These are phyloP conservation scores for Colletotrichum filicis DNA, from an alignment of 2,329 filamentous ascomycete genomes.

Conservation along the genomic window DNA sequence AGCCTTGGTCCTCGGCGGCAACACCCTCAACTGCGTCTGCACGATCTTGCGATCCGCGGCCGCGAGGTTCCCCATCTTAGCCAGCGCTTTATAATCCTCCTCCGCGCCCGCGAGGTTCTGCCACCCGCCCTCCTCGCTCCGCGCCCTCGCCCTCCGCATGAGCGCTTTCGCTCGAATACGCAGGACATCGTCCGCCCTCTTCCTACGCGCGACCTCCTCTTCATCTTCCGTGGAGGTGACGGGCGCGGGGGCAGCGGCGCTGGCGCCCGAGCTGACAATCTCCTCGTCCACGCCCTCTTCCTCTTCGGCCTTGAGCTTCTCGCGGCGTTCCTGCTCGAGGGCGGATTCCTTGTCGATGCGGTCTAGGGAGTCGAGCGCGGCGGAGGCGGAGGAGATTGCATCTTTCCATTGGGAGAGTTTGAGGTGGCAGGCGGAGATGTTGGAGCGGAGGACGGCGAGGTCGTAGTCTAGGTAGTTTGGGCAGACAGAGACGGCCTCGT, in stretches of 20 bases:
- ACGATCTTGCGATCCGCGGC: conserved; percentile 76
- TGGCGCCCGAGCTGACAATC: conserved; percentile 69
- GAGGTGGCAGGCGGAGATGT: conserved; percentile 89
- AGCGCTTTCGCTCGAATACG: conserved; percentile 87
- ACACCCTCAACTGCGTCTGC: conserved; percentile 68
- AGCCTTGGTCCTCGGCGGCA: conserved; percentile 77
- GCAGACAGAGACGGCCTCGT: conserved; percentile 80
- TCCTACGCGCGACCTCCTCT: conserved; percentile 43
- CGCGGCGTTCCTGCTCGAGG: conserved; percentile 37
- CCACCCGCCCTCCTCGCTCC: conserved; percentile 80
- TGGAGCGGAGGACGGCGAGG: conserved; percentile 86
- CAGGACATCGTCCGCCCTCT: conserved; percentile 70
- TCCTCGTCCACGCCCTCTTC: conserved; percentile 59
- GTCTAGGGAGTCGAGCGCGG: conserved; percentile 79
- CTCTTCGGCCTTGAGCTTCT: conserved; percentile 61
- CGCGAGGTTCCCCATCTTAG: conserved; percentile 69
- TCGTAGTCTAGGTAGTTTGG: conserved; percentile 91
- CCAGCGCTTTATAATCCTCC: conserved; percentile 81
- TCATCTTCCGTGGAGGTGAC: conserved; percentile 36
- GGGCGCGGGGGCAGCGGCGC: conserved; percentile 56
- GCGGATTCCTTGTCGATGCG: conserved; percentile 57
- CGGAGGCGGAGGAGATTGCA: conserved; percentile 78
- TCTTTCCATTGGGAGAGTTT: conserved; percentile 89
- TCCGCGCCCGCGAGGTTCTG: conserved; percentile 79
- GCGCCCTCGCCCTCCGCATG: conserved; percentile 80